Percentiles rank a stretch among this genome's conserved stretches.
Conservation (phyloP, 225 moss, liverwort and hornwort genomes). For the Neckera pumila region DNA sequence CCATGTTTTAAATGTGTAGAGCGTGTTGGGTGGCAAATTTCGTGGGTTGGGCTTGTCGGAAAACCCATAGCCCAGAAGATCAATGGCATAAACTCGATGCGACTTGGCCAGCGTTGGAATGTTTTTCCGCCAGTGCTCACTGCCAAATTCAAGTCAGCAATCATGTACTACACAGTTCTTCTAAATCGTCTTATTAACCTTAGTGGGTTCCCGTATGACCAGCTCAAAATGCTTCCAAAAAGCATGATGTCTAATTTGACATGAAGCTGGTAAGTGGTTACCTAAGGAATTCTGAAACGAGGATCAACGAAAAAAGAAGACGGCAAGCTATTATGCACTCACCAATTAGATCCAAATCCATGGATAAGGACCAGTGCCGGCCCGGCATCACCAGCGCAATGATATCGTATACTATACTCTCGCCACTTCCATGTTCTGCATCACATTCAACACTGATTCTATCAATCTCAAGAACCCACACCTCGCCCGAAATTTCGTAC, state of each 20-base stretch:
- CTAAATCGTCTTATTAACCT: not conserved
- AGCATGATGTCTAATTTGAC: not conserved
- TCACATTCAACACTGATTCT: not conserved
- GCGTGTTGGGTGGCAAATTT: slow-evolving; percentile 32
- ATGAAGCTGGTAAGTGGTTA: not conserved
- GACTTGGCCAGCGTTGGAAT: slow-evolving; percentile 55
- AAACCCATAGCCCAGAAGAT: slow-evolving; percentile 74
- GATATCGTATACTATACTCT: slow-evolving; percentile 69
- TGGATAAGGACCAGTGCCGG: slow-evolving; percentile 71
- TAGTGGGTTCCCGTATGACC: not conserved
- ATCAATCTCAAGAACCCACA: not conserved
- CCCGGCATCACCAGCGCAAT: slow-evolving; percentile 56
- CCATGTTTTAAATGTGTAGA: slow-evolving; percentile 84
- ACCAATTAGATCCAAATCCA: slow-evolving; percentile 91
- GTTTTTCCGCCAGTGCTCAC: slow-evolving; percentile 94
- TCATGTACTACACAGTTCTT: not conserved
- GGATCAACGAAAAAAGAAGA: not conserved
- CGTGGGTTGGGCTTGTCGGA: slow-evolving; percentile 77
- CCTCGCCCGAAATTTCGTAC: not conserved
- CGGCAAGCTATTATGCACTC: not conserved
- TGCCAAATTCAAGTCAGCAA: slow-evolving; percentile 4
- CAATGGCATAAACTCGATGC: slow-evolving; percentile 71
- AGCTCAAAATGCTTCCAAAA: not conserved
- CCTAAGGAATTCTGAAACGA: not conserved
- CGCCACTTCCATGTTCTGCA: slow-evolving; percentile 81